phyloP scores from a whole-genome alignment of 1,284 basidiomycete species.

The Cutaneotrichosporon dermatis region DNA sequence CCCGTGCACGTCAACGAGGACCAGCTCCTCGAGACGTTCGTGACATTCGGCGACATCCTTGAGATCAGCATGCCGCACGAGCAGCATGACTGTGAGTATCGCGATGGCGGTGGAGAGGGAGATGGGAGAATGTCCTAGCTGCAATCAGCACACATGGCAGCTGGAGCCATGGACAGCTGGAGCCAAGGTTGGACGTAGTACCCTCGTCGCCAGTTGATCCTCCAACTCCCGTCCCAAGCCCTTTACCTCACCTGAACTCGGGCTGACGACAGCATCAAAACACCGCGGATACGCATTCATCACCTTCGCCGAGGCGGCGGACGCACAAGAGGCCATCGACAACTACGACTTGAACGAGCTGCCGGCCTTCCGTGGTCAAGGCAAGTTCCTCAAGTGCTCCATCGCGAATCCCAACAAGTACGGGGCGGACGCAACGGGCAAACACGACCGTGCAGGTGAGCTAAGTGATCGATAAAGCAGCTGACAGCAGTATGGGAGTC shows the following conservation, averaged over 20 bases:
- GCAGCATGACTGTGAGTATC: slow-evolving; percentile 36
- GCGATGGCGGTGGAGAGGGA: no score
- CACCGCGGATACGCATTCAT: slow-evolving; percentile 48
- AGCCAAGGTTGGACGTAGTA: no score
- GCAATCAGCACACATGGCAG: no score
- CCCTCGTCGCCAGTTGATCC: no score
- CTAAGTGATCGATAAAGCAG: neutral
- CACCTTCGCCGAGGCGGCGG: slow-evolving; percentile 42
- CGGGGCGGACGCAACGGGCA: slow-evolving; percentile 26
- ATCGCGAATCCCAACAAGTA: slow-evolving; percentile 44
- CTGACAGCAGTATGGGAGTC: slow-evolving; percentile 43
- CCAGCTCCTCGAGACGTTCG: slow-evolving; percentile 45
- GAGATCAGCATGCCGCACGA: slow-evolving; percentile 46
- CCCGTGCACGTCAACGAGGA: slow-evolving; percentile 41
- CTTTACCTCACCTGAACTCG: no score
- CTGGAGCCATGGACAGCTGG: no score
- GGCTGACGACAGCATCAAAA: slow-evolving; percentile 26
- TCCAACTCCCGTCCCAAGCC: no score
- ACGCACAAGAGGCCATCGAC: slow-evolving; percentile 50
- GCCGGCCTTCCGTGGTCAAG: slow-evolving; percentile 40
- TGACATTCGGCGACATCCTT: slow-evolving; percentile 49
- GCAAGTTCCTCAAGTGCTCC: slow-evolving; percentile 46
- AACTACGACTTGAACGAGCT: slow-evolving; percentile 50
- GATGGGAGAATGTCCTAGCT: no score
- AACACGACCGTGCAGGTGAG: slow-evolving; percentile 44